Conservation (phyloP, 352 stramenopile genomes). For the Phytophthora citricola region DNA sequence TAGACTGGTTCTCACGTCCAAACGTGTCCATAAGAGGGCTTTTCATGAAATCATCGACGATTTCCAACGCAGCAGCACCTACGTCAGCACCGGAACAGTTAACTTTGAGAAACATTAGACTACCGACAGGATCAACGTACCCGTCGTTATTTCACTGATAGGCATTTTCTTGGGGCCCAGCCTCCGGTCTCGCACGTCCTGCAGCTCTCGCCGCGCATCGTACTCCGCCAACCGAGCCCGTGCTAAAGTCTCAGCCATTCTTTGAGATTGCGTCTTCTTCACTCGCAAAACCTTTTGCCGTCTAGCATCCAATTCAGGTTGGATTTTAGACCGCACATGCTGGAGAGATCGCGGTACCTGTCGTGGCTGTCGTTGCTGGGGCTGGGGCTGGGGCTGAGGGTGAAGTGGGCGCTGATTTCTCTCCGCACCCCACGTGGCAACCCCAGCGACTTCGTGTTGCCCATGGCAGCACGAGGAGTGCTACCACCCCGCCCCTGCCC, state of each 20-base stretch:
- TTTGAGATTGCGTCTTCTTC: conserved; percentile 80
- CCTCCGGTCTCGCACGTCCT: conserved; percentile 28
- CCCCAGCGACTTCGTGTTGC: conserved; percentile 13
- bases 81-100: conserved; percentile 1
- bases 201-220: conserved; percentile 41
- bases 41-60: conserved; percentile 81
- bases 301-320: conserved; percentile 57
- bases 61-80: conserved; percentile 82
- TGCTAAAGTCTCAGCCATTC: conserved; percentile 75
- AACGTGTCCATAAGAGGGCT: conserved; percentile 82
- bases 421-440: neutral
- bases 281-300: conserved; percentile 73
- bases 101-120: neutral
- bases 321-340: conserved; percentile 68
- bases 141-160: conserved; percentile 60
- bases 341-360: conserved; percentile 33
- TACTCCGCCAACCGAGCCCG: conserved; percentile 67
- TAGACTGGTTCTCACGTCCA: conserved; percentile 10
- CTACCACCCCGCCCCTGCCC: neutral
- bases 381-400: conserved; percentile 19
- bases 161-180: conserved; percentile 46
- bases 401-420: conserved; percentile 21
- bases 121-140: conserved; percentile 29
- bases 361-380: conserved; percentile 11
- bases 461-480: conserved; percentile 13